These are phyloP conservation scores for Puccinia sorghi DNA, from an alignment of 1,284 basidiomycete species.

Conservation along the genomic window DNA sequence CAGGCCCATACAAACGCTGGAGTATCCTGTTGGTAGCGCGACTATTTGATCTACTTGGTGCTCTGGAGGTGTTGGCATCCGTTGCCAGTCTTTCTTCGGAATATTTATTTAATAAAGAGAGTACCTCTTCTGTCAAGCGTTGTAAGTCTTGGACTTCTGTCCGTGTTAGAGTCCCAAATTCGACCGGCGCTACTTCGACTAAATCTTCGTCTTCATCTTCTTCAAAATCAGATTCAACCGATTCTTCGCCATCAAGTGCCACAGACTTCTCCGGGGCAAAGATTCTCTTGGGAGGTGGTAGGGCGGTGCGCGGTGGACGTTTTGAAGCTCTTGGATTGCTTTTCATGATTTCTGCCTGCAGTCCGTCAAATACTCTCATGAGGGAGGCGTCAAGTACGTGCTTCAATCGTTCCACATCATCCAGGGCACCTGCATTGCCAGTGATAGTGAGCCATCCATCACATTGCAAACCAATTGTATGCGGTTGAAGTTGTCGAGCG, in stretches of 20 bases:
- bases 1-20: neutral
- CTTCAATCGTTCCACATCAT: conserved; percentile 83
- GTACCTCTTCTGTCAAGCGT: conserved; percentile 43
- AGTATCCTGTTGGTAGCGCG: conserved; percentile 26
- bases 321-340: conserved; percentile 12
- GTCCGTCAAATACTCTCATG: conserved; percentile 87
- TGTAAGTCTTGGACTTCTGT: conserved; percentile 39
- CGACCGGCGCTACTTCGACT: conserved; percentile 9
- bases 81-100: conserved; percentile 46
- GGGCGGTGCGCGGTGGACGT: neutral
- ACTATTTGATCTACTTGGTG: conserved; percentile 45
- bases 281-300: conserved; percentile 1
- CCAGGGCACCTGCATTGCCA: conserved; percentile 73
- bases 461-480: conserved; percentile 64
- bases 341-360: conserved; percentile 57
- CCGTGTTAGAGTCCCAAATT: conserved; percentile 23
- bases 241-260: conserved; percentile 14
- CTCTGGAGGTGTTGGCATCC: conserved; percentile 35
- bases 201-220: conserved; percentile 29
- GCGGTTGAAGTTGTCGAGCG: conserved; percentile 70
- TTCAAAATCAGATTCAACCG: conserved; percentile 35
- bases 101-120: conserved; percentile 42
- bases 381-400: conserved; percentile 78
- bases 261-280: neutral
- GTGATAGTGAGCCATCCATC: conserved; percentile 88